A percentile compares a stretch with the other conserved stretches of the same genome.
phyloP scores from a whole-genome alignment of 768 basidiomycete genomes.

The Mycena latifolia region DNA sequence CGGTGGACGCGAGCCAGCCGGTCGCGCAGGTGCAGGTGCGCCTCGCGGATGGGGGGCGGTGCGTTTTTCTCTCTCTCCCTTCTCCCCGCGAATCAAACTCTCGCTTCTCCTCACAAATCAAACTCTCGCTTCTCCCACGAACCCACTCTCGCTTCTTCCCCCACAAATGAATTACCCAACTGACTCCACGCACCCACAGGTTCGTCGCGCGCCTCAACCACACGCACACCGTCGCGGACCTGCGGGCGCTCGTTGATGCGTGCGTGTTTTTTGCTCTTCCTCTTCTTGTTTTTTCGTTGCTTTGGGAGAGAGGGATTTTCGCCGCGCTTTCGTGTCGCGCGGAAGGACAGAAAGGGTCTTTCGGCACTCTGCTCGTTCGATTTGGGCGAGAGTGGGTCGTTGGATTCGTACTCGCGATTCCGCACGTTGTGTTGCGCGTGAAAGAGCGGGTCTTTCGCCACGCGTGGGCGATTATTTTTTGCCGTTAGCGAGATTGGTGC shows the following conservation, averaged over 20 bases:
- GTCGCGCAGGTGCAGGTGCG: slow-evolving; percentile 93
- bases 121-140: background rate
- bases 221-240: slow-evolving; percentile 69
- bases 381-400: too few relatives aligned
- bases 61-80: slow-evolving; percentile 26
- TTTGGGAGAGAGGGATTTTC: too few relatives aligned
- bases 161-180: background rate
- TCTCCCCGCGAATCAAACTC: background rate
- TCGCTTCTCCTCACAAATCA: background rate
- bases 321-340: too few relatives aligned
- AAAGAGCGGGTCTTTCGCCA: too few relatives aligned
- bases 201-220: slow-evolving; percentile 76
- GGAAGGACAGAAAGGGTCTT: too few relatives aligned
- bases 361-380: background rate
- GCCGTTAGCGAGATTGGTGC: too few relatives aligned
- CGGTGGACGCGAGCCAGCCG: slow-evolving; percentile 83
- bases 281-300: background rate
- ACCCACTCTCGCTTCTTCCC: background rate
- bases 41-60: slow-evolving; percentile 92
- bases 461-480: too few relatives aligned
- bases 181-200: slow-evolving; percentile 43
- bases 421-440: too few relatives aligned
- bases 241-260: slow-evolving; percentile 29
- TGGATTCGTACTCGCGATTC: too few relatives aligned
- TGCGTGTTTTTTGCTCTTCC: slow-evolving; percentile 7